These are phyloP conservation scores for Cenchrus fungigraminus DNA, from an alignment of 176 grass and related monocot genomes.

Conservation along the genomic window DNA sequence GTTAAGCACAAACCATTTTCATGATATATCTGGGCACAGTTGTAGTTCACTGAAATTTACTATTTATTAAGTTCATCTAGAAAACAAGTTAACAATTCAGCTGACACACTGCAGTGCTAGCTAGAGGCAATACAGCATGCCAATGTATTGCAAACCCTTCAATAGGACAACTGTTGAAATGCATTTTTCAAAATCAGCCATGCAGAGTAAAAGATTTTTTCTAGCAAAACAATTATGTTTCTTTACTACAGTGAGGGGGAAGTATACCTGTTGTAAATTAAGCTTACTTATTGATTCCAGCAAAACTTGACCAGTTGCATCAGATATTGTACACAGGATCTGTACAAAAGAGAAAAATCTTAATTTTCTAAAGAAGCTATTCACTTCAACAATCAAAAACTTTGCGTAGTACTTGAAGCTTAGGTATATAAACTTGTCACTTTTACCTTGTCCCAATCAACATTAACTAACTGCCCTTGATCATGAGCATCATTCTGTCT, in stretches of 20 bases:
- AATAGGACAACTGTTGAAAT: conserved; percentile 17
- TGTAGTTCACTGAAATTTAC: not conserved
- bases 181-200: not conserved
- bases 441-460: conserved; percentile 65
- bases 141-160: not conserved
- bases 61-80: conserved; percentile 9
- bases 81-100: conserved; percentile 23
- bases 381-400: conserved; percentile 25
- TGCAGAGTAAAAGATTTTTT: not conserved
- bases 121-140: not conserved
- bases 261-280: conserved; percentile 74
- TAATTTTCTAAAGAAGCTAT: conserved; percentile 24
- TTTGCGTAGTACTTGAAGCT: conserved; percentile 19
- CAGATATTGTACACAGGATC: conserved; percentile 51
- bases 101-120: not conserved
- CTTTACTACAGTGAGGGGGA: not conserved
- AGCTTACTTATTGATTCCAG: conserved; percentile 60
- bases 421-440: not conserved
- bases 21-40: not conserved
- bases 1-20: not conserved
- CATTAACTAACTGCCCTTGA: conserved; percentile 27
- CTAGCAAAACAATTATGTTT: not conserved
- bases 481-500: conserved; percentile 32
- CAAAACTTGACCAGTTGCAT: conserved; percentile 61
- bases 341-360: conserved; percentile 39